Percentiles rank a stretch among this genome's conserved stretches.
Evolutionary conservation across 306 rosid species (phyloP).

Genomic region (Lablab purpureus): DNA sequence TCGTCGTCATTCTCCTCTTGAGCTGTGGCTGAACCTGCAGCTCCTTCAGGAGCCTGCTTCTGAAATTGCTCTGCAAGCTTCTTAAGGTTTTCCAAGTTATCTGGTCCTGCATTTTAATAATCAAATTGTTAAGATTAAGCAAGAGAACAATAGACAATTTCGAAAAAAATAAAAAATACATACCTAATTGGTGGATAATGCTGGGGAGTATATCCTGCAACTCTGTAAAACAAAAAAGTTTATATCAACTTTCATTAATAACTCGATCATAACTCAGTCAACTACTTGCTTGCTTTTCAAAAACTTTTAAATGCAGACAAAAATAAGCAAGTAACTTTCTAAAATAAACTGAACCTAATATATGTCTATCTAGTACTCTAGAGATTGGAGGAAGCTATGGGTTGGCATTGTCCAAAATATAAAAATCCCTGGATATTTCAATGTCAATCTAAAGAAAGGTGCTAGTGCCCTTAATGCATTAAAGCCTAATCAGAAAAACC

Average conservation of each 20-base stretch:
- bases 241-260: conserved; percentile 1
- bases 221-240: conserved; percentile 57
- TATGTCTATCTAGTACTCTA: background rate
- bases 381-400: background rate
- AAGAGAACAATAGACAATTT: background rate
- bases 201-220: conserved; percentile 98
- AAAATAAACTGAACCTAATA: background rate
- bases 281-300: background rate
- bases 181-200: conserved; percentile 92
- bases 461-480: too few species aligned
- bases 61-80: conserved; percentile 91
- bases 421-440: background rate
- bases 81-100: conserved; percentile 91
- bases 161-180: background rate
- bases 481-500: background rate
- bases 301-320: background rate
- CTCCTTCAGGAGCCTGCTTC: conserved; percentile 82
- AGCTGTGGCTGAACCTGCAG: conserved; percentile 50
- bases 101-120: conserved; percentile 71
- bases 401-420: background rate
- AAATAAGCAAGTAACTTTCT: background rate
- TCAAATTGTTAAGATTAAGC: background rate
- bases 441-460: background rate
- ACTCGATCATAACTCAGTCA: background rate
- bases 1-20: conserved; percentile 82